These are phyloP conservation scores for Ustilago trichophora DNA, from an alignment of 1,284 basidiomycete species.

Conservation along the genomic window DNA sequence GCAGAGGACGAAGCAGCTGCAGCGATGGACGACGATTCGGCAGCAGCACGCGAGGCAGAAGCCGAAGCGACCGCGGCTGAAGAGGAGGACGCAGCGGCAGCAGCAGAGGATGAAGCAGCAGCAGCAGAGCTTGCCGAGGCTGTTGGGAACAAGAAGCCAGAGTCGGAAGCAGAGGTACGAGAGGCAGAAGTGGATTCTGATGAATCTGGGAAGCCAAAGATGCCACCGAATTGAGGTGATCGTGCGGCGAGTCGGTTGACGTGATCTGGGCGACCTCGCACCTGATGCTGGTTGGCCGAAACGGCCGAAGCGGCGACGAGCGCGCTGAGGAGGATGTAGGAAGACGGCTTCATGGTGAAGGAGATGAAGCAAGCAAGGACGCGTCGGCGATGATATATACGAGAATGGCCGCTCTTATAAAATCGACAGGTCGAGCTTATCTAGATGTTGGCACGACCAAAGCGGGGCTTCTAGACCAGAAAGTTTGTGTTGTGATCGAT, in stretches of 20 bases:
- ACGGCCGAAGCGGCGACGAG: conserved; percentile 24
- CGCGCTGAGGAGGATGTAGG: conserved; percentile 23
- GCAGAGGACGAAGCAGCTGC: conserved; percentile 21
- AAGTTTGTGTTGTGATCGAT: too few relatives aligned
- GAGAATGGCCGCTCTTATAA: too few relatives aligned
- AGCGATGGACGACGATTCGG: conserved; percentile 26
- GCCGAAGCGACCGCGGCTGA: conserved; percentile 24
- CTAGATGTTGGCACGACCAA: too few relatives aligned
- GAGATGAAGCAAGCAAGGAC: too few relatives aligned
- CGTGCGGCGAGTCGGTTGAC: conserved; percentile 12
- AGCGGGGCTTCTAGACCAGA: too few relatives aligned
- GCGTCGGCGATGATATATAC: too few relatives aligned
- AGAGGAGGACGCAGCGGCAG: conserved; percentile 23
- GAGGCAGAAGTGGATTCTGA: conserved; percentile 11
- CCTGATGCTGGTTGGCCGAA: conserved; percentile 20
- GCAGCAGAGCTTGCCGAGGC: conserved; percentile 15
- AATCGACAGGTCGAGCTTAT: too few relatives aligned
- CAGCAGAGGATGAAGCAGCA: conserved; percentile 12
- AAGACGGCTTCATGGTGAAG: conserved; percentile 24
- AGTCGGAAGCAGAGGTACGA: conserved; percentile 4
- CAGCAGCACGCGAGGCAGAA: conserved; percentile 21
- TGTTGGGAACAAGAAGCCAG: conserved; percentile 1
- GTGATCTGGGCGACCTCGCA: conserved; percentile 19
- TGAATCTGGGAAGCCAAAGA: too few relatives aligned
- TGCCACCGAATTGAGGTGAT: too few relatives aligned